A percentile compares a stretch with the other conserved stretches of the same genome.
Evolutionary conservation across 2,329 filamentous ascomycete genomes (phyloP).

Genomic region (Pestalotiopsis sp.): DNA sequence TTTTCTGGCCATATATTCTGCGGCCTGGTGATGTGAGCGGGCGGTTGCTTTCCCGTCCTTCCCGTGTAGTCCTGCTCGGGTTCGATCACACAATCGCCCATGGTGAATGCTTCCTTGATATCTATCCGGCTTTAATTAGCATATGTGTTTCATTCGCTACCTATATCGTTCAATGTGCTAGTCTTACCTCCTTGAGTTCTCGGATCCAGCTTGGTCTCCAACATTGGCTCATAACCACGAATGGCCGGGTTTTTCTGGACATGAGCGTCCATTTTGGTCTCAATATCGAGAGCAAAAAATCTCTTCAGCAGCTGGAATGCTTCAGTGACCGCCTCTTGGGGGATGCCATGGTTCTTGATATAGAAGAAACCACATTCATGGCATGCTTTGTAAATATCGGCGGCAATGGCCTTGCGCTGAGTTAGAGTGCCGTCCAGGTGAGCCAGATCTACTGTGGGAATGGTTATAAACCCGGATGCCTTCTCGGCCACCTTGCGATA

Average conservation of each 20-base stretch:
- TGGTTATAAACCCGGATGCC: constrained; percentile 32
- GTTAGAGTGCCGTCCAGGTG: constrained; percentile 25
- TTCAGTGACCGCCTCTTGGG: constrained; percentile 21
- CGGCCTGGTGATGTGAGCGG: constrained; percentile 28
- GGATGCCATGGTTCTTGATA: constrained; percentile 34
- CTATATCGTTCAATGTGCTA: not conserved
- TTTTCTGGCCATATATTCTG: constrained; percentile 37
- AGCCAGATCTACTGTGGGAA: constrained; percentile 34
- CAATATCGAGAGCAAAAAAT: constrained; percentile 33
- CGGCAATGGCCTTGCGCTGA: constrained; percentile 24
- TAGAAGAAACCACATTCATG: constrained; percentile 32
- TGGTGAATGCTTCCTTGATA: constrained; percentile 37
- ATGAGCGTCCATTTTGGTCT: constrained; percentile 37
- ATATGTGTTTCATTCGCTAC: not conserved
- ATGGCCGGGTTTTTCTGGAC: constrained; percentile 37
- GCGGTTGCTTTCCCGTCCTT: constrained; percentile 26
- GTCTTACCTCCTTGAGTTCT: constrained; percentile 30
- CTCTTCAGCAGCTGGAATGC: constrained; percentile 28
- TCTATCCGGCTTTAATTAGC: constrained; percentile 16
- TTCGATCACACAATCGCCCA: constrained; percentile 39
- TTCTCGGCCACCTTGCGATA: constrained; percentile 30
- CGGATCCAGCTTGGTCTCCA: constrained; percentile 34
- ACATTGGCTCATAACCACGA: constrained; percentile 36
- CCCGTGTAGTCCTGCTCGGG: constrained; percentile 36
- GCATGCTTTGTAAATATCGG: constrained; percentile 27